Conservation (phyloP, 306 rosid species). For the Prunus mume region DNA sequence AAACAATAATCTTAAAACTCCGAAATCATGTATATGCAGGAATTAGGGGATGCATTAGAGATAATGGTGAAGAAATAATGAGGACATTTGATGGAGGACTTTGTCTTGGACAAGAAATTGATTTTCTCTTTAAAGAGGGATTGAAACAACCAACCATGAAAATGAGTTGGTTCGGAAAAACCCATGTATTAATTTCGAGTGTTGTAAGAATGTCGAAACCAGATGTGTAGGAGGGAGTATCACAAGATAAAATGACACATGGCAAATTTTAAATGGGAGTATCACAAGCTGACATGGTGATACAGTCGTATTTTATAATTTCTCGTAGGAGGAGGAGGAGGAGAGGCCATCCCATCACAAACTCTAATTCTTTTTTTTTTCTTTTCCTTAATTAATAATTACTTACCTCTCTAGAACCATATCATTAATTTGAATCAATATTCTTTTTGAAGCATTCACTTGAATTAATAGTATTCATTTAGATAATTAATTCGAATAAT, state of each 20-base stretch:
- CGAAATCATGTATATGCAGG: background rate
- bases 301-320: too few species aligned
- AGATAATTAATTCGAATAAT: too few species aligned
- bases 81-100: background rate
- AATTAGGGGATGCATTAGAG: background rate
- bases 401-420: background rate
- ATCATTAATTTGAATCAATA: too few species aligned
- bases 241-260: too few species aligned
- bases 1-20: background rate
- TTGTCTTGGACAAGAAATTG: background rate
- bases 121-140: background rate
- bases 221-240: too few species aligned
- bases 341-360: background rate
- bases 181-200: background rate
- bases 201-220: conserved; percentile 13
- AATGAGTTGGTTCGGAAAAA: background rate
- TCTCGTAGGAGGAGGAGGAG: too few species aligned
- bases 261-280: too few species aligned
- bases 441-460: too few species aligned
- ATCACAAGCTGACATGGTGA: too few species aligned
- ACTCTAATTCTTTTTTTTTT: background rate
- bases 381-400: background rate
- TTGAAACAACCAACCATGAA: background rate
- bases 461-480: too few species aligned
- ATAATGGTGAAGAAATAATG: background rate